phyloP scores from a whole-genome alignment of 805 yeast genomes.

The Metschnikowia henanensis region DNA sequence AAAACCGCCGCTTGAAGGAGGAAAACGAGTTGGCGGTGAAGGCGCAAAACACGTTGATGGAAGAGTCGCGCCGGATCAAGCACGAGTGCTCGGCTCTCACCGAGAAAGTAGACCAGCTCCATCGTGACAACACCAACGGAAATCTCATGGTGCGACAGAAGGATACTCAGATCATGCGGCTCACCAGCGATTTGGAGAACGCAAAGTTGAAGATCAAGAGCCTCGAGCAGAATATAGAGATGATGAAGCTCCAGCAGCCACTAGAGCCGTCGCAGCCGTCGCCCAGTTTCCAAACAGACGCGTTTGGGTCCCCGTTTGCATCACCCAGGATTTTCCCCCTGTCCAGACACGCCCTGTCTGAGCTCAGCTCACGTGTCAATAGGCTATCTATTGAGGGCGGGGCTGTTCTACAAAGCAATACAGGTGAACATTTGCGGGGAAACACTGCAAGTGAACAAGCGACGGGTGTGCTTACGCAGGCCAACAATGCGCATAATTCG shows the following conservation, averaged over 20 bases:
- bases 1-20: constrained; percentile 47
- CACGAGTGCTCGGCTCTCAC: constrained; percentile 19
- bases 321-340: constrained; percentile 14
- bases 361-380: constrained; percentile 42
- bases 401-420: background rate
- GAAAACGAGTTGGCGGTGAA: constrained; percentile 24
- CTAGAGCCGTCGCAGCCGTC: constrained; percentile 7
- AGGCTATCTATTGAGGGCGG: constrained; percentile 37
- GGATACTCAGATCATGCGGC: constrained; percentile 65
- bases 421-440: background rate
- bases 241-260: constrained; percentile 29
- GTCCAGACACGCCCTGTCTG: constrained; percentile 31
- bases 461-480: background rate
- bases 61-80: constrained; percentile 31
- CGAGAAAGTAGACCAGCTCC: constrained; percentile 9
- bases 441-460: background rate
- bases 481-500: background rate
- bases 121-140: constrained; percentile 44
- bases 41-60: constrained; percentile 23
- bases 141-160: constrained; percentile 58
- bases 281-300: background rate
- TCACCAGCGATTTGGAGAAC: constrained; percentile 60
- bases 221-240: constrained; percentile 46
- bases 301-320: constrained; percentile 16
- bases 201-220: constrained; percentile 52